Evolutionary conservation across 1,284 basidiomycete species (phyloP).

Genomic region (Ceratobasidium sp.): DNA sequence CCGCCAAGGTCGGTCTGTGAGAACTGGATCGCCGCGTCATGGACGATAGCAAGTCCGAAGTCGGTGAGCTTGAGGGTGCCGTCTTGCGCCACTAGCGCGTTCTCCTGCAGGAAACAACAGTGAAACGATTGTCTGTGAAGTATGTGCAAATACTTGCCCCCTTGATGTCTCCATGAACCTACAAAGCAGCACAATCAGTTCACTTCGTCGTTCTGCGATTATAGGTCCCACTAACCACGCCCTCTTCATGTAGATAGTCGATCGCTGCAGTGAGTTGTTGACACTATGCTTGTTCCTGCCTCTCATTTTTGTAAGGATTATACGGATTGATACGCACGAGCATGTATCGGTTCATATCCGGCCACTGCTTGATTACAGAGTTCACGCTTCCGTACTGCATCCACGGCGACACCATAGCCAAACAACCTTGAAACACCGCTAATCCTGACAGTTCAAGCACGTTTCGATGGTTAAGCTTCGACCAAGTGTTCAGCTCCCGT

Average conservation of each 20-base stretch:
- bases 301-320: not conserved
- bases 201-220: not conserved
- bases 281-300: not conserved
- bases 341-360: not conserved
- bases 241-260: not conserved
- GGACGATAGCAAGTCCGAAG: constrained; percentile 15
- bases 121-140: not conserved
- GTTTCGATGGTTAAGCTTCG: not conserved
- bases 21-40: not conserved
- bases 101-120: not conserved
- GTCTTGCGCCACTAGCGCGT: not conserved
- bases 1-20: not conserved
- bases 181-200: not conserved
- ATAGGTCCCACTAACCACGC: not conserved
- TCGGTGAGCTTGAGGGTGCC: constrained; percentile 22
- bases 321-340: not conserved
- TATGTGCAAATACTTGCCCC: not conserved
- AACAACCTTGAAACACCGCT: not conserved
- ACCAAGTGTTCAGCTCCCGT: constrained; percentile 3
- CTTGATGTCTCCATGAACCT: constrained; percentile 28
- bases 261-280: not conserved
- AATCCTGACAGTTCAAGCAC: not conserved
- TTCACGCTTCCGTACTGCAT: constrained; percentile 1
- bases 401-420: constrained; percentile 27
- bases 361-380: not conserved